Percentiles rank a stretch among this genome's conserved stretches.
phyloP scores from a whole-genome alignment of 2,329 filamentous ascomycete species.

The Penicillium freii region DNA sequence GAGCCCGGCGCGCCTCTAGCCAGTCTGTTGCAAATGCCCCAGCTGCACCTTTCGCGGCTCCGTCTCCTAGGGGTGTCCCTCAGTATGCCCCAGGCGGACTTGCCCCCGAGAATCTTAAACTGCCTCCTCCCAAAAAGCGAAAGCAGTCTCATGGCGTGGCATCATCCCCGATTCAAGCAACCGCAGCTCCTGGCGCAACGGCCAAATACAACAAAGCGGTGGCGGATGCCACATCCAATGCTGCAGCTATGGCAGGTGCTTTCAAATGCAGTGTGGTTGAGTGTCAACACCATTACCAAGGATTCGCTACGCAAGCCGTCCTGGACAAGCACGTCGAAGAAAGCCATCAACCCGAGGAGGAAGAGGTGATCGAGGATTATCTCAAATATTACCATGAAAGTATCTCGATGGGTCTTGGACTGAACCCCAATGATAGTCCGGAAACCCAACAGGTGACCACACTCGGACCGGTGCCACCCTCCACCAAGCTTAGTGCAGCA shows the following conservation, averaged over 20 bases:
- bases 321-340: constrained; percentile 56
- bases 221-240: constrained; percentile 42
- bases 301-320: constrained; percentile 55
- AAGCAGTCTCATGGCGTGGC: constrained; percentile 50
- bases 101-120: constrained; percentile 56
- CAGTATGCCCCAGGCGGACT: constrained; percentile 54
- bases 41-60: constrained; percentile 54
- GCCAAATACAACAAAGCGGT: constrained; percentile 38
- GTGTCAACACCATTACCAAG: constrained; percentile 55
- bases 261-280: constrained; percentile 55
- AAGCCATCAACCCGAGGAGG: constrained; percentile 50
- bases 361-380: constrained; percentile 50
- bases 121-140: constrained; percentile 57
- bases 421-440: constrained; percentile 25
- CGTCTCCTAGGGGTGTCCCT: constrained; percentile 58
- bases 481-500: constrained; percentile 20
- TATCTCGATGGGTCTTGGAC: constrained; percentile 52
- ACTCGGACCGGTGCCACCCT: constrained; percentile 11
- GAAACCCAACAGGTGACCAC: constrained; percentile 18
- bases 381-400: constrained; percentile 57
- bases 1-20: constrained; percentile 39
- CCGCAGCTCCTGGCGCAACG: constrained; percentile 24
- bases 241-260: constrained; percentile 42
- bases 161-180: constrained; percentile 28
- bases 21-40: constrained; percentile 43